Percentiles rank a stretch among this genome's conserved stretches.
Conservation (phyloP, 2,329 filamentous ascomycete species). For the Diaporthe australafricana region DNA sequence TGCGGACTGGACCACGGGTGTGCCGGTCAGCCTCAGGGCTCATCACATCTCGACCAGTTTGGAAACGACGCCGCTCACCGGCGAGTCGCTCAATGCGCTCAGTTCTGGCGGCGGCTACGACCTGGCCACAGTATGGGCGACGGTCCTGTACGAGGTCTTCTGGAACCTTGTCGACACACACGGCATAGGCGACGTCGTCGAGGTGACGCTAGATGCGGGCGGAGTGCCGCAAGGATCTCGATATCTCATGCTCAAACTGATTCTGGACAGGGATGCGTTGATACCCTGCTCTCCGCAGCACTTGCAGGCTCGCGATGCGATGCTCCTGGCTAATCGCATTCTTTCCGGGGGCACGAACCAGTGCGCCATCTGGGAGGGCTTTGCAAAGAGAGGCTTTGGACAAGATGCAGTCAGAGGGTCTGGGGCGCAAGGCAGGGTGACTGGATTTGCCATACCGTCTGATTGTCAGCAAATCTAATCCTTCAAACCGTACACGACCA, state of each 20-base stretch:
- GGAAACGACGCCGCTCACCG: neutral
- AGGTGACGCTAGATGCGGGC: neutral
- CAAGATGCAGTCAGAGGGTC: constrained; percentile 4
- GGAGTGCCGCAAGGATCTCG: neutral
- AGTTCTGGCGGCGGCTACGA: neutral
- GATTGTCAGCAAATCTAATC: neutral
- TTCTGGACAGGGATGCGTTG: neutral
- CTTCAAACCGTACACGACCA: no score
- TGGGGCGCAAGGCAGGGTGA: neutral
- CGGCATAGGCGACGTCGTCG: neutral
- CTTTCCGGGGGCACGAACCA: neutral
- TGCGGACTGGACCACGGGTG: neutral
- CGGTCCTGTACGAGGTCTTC: neutral
- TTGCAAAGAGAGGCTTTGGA: neutral
- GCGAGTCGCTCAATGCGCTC: neutral
- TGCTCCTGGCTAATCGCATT: neutral
- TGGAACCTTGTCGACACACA: neutral
- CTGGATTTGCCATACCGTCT: neutral
- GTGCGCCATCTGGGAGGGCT: constrained; percentile 7
- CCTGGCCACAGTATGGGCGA: neutral
- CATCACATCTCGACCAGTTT: neutral
- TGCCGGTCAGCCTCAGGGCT: neutral
- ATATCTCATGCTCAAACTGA: neutral
- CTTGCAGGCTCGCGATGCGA: neutral
- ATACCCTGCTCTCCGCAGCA: neutral